Evolutionary conservation across 2,329 filamentous ascomycete genomes (phyloP), one percentile per base, ranked within the genome.

Genomic region (Ophiostoma perfectum): DNA sequence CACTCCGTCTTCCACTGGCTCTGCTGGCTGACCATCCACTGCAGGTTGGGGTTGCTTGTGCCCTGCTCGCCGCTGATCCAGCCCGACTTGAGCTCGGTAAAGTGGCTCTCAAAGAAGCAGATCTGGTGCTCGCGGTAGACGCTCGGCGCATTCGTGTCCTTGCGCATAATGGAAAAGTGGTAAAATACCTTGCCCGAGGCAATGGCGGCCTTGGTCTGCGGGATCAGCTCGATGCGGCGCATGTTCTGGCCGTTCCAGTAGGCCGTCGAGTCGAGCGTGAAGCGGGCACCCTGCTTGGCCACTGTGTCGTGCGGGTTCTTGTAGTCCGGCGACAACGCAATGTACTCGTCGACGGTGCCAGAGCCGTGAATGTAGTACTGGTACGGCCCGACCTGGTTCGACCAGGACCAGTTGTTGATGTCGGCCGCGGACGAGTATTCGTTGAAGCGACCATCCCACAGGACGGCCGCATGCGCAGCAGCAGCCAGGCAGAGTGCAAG

Each of bases 361-460:
- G 80, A 78, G 47, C 89, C 90, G 79, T 92, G 89, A 75, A 91
- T 91, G 79, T 91, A 91, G 81, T 89, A 91, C 77, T 91, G 89
- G 78, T 90, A 92, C 0, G 86, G 83, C 39, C 87, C 87, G 73
- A 89, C 85, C 77, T 88, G 84, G 76, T 86, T 89, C n/a, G 81
- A 81, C 84, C 85, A 91, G 4, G 84, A 87, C 88, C 88, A 89
- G 55, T 82, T 82, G 73, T 81, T 79, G 42, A 89, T 80, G 75
- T 88, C 86, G 2, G 80, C 73, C 58, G 81, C 81, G 8, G 82
- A 79, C 16, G 79, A 78, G 72, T 87, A 78, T 68, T 86, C 82
- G 76, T 89, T 89, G 80, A 89, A 87, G 65, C 86, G 84, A 41
- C 87, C 87, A 75, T 89, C 87, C 87, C 87, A 90, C 70, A 77